Conservation (phyloP, 2,329 filamentous ascomycete species). For the Neoarthrinium moseri region DNA sequence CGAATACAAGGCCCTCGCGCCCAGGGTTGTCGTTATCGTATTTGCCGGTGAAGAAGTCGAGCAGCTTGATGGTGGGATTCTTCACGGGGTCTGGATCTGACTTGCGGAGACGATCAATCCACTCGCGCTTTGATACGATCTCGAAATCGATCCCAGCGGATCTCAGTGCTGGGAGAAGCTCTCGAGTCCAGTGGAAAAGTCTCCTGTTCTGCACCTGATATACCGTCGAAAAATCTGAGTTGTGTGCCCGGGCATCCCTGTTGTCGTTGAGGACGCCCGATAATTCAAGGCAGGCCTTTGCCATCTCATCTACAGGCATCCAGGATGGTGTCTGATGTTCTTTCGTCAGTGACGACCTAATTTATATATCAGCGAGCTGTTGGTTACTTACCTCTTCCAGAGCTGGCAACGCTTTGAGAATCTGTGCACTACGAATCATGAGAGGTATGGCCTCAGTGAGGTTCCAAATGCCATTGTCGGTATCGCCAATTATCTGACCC, state of each 20-base stretch:
- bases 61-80: slow-evolving; percentile 51
- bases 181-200: slow-evolving; percentile 47
- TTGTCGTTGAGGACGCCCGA: too few relatives aligned
- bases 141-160: slow-evolving; percentile 42
- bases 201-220: slow-evolving; percentile 53
- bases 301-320: slow-evolving; percentile 37
- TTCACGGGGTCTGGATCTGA: slow-evolving; percentile 45
- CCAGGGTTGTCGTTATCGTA: slow-evolving; percentile 44
- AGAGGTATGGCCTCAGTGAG: slow-evolving; percentile 47
- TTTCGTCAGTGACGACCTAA: too few relatives aligned
- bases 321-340: slow-evolving; percentile 31
- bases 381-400: slow-evolving; percentile 36
- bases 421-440: slow-evolving; percentile 44
- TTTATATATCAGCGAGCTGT: too few relatives aligned
- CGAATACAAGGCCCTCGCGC: slow-evolving; percentile 35
- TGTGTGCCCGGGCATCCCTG: too few relatives aligned
- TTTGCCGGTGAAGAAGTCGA: slow-evolving; percentile 50
- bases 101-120: slow-evolving; percentile 41
- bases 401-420: slow-evolving; percentile 42
- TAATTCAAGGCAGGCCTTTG: slow-evolving; percentile 32
- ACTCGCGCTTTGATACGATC: slow-evolving; percentile 40
- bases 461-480: slow-evolving; percentile 45
- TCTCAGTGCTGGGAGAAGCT: slow-evolving; percentile 51
- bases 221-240: slow-evolving; percentile 28
- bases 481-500: slow-evolving; percentile 49